These are phyloP conservation scores for Macrophomina phaseolina DNA, from an alignment of 2,329 filamentous ascomycete species.

Conservation along the genomic window DNA sequence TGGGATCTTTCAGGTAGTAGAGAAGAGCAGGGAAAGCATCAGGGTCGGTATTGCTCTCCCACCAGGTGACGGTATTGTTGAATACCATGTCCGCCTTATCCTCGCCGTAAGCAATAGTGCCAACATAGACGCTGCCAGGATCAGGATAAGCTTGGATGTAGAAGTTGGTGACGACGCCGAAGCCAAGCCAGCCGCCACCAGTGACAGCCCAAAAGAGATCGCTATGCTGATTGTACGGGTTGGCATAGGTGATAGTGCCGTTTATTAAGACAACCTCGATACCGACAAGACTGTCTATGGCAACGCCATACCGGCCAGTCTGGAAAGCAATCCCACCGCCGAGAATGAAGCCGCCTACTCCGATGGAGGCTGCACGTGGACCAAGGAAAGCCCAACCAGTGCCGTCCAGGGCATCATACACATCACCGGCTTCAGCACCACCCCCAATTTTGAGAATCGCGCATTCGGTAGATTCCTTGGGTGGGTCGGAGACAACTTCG, in stretches of 20 bases:
- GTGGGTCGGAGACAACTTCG: conserved; percentile 3
- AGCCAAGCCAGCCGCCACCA: conserved; percentile 52
- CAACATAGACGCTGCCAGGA: conserved; percentile 20
- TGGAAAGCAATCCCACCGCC: conserved; percentile 40
- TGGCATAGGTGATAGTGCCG: conserved; percentile 47
- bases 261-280: conserved; percentile 47
- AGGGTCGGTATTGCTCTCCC: conserved; percentile 11
- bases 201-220: conserved; percentile 48
- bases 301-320: conserved; percentile 34
- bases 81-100: conserved; percentile 18
- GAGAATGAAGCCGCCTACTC: conserved; percentile 38
- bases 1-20: conserved; percentile 26
- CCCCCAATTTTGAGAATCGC: conserved; percentile 29
- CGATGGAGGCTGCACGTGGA: conserved; percentile 38
- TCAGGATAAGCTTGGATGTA: conserved; percentile 40
- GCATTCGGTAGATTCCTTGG: conserved; percentile 10
- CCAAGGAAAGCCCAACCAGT: conserved; percentile 28
- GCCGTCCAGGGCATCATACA: conserved; percentile 39
- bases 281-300: conserved; percentile 34
- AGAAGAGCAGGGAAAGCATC: conserved; percentile 20
- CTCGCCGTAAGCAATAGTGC: conserved; percentile 18
- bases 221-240: conserved; percentile 35
- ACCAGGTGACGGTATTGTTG: conserved; percentile 7
- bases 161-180: conserved; percentile 51
- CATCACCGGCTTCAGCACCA: conserved; percentile 42